Percentiles rank a stretch among this genome's conserved stretches.
phyloP scores from a whole-genome alignment of 768 basidiomycete genomes.

The Auricularia heimuer region DNA sequence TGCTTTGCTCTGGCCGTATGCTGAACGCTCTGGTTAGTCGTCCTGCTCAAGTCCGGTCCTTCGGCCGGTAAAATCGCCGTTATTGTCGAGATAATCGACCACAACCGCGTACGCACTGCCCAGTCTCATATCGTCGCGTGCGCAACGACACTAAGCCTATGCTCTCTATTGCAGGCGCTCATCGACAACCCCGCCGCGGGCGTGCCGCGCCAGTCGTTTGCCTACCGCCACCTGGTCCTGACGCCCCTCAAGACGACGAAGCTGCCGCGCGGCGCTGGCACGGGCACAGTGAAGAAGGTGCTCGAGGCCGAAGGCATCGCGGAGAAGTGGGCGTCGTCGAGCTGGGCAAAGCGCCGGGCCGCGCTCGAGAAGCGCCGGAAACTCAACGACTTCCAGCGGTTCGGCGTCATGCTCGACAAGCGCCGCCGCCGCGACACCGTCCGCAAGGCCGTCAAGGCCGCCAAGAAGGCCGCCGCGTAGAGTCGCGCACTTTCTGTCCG shows the following conservation, averaged over 20 bases:
- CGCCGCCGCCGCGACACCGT: slow-evolving; percentile 74
- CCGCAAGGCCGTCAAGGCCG: slow-evolving; percentile 57
- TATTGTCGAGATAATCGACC: slow-evolving; percentile 97
- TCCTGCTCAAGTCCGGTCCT: slow-evolving; percentile 87
- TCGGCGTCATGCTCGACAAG: slow-evolving; percentile 81
- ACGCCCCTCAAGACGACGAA: slow-evolving; percentile 74
- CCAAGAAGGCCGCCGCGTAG: slow-evolving; percentile 33
- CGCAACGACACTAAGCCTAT: too few relatives aligned
- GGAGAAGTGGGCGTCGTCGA: slow-evolving; percentile 81
- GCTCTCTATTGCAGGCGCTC: slow-evolving; percentile 53
- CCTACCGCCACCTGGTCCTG: slow-evolving; percentile 87
- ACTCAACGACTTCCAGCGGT: slow-evolving; percentile 86
- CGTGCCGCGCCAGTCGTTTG: slow-evolving; percentile 86
- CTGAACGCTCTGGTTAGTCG: slow-evolving; percentile 40
- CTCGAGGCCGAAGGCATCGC: slow-evolving; percentile 76
- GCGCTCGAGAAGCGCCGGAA: slow-evolving; percentile 63
- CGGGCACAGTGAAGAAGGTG: slow-evolving; percentile 73
- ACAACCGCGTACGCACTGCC: slow-evolving; percentile 71
- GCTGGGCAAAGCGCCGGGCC: slow-evolving; percentile 82
- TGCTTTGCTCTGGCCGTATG: too few relatives aligned
- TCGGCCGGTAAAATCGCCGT: slow-evolving; percentile 83
- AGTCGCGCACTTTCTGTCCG: not conserved
- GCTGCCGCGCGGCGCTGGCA: slow-evolving; percentile 80
- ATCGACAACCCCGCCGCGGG: slow-evolving; percentile 88
- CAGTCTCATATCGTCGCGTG: too few relatives aligned